A percentile compares a stretch with the other conserved stretches of the same genome.
Evolutionary conservation across 257 asterid genomes (phyloP).

Genomic region (Datura wrightii): DNA sequence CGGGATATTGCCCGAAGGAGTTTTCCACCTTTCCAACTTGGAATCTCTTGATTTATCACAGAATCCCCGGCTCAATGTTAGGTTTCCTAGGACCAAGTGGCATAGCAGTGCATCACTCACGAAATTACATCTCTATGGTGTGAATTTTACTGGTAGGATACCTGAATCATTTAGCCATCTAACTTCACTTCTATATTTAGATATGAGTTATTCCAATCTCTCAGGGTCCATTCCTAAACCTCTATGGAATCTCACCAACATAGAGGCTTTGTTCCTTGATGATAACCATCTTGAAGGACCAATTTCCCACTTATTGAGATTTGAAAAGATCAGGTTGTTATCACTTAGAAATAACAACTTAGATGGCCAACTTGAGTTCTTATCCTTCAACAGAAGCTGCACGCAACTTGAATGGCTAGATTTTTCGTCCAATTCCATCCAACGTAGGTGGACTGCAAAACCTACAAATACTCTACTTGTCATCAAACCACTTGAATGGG

Average conservation of each 20-base stretch:
- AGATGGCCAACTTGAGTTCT: not conserved
- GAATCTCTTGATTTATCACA: no score
- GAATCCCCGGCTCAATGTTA: no score
- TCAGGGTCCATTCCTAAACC: slow-evolving; percentile 30
- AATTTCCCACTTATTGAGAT: not conserved
- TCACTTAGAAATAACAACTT: not conserved
- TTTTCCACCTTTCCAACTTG: no score
- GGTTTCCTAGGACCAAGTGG: not conserved
- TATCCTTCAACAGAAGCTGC: not conserved
- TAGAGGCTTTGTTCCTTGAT: not conserved
- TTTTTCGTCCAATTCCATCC: not conserved
- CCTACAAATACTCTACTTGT: not conserved
- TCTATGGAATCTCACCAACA: slow-evolving; percentile 32
- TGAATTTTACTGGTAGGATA: slow-evolving; percentile 31
- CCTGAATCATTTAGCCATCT: slow-evolving; percentile 31
- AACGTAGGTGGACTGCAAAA: no score
- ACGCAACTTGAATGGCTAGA: not conserved
- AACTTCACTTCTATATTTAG: not conserved
- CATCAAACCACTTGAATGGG: not conserved
- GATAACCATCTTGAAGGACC: not conserved
- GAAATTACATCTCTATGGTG: not conserved
- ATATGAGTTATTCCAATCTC: slow-evolving; percentile 27
- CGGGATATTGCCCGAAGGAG: no score
- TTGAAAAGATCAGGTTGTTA: not conserved
- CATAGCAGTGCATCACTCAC: slow-evolving; percentile 27